Evolutionary conservation across 176 grass and related monocot genomes (phyloP).

Genomic region (Musa beccarii): DNA sequence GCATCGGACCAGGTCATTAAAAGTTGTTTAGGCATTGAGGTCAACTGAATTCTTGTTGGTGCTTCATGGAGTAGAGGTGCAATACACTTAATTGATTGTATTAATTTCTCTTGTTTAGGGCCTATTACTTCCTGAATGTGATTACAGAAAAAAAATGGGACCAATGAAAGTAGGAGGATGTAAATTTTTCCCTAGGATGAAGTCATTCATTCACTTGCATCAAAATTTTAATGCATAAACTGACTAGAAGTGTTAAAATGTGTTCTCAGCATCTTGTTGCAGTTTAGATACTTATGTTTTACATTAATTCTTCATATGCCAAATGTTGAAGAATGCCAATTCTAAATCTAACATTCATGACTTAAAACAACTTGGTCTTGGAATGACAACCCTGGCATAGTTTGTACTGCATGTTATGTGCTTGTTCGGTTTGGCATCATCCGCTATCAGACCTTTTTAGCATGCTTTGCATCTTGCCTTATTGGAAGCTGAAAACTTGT

Average conservation of each 20-base stretch:
- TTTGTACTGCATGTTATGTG: too few relatives aligned
- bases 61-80: too few relatives aligned
- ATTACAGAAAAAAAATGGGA: too few relatives aligned
- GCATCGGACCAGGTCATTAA: too few relatives aligned
- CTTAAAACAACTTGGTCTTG: background rate
- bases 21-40: too few relatives aligned
- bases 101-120: too few relatives aligned
- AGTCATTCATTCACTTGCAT: background rate
- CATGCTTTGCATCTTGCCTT: background rate
- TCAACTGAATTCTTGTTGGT: too few relatives aligned
- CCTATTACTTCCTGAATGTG: too few relatives aligned
- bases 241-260: background rate
- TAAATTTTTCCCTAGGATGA: background rate
- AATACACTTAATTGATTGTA: too few relatives aligned
- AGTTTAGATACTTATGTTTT: background rate
- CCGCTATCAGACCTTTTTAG: background rate
- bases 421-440: too few relatives aligned
- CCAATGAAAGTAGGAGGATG: background rate
- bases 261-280: background rate
- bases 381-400: background rate
- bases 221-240: background rate
- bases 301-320: background rate
- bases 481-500: background rate
- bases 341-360: background rate
- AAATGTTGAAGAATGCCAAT: background rate